phyloP scores from a whole-genome alignment of 2,329 filamentous ascomycete genomes.

The Penicillium sp. region DNA sequence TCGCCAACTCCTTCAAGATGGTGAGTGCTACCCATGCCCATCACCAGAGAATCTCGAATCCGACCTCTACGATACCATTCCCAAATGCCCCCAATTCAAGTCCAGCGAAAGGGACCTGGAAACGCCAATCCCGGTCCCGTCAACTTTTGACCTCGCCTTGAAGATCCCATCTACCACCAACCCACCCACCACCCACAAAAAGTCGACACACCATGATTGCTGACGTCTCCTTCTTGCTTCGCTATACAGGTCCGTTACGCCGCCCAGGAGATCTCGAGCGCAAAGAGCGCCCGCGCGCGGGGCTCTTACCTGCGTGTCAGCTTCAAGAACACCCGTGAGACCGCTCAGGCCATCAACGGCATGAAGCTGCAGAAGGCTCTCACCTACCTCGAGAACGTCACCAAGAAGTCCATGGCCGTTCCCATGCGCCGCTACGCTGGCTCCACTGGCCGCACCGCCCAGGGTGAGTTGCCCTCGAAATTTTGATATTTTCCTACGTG shows the following conservation, averaged over 20 bases:
- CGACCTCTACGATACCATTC: conserved; percentile 19
- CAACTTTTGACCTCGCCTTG: conserved; percentile 15
- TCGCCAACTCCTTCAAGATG: conserved; percentile 55
- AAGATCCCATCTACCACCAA: conserved; percentile 12
- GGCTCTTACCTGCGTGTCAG: conserved; percentile 98
- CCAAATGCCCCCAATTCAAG: conserved; percentile 20
- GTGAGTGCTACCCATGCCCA: conserved; percentile 44
- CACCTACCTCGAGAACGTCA: conserved; percentile 97
- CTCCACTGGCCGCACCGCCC: conserved; percentile 91
- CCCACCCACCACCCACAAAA: conserved; percentile 15
- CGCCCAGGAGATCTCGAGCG: conserved; percentile 81
- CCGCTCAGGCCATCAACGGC: conserved; percentile 98
- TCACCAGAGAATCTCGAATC: conserved; percentile 19
- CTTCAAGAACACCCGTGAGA: conserved; percentile 99
- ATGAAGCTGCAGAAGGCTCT: conserved; percentile 97
- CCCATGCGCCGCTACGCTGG: conserved; percentile 98
- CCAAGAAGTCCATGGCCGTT: conserved; percentile 95
- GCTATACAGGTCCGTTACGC: conserved; percentile 86
- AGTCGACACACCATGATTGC: conserved; percentile 32
- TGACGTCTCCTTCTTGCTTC: conserved; percentile 38
- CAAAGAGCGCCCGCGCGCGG: conserved; percentile 96
- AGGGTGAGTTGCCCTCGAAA: conserved; percentile 74
- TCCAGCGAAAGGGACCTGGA: conserved; percentile 21
- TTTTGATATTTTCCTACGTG: conserved; percentile 22
- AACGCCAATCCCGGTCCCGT: conserved; percentile 15